phyloP scores from a whole-genome alignment of 2,329 filamentous ascomycete genomes.

The Epichloe gansuensis region DNA sequence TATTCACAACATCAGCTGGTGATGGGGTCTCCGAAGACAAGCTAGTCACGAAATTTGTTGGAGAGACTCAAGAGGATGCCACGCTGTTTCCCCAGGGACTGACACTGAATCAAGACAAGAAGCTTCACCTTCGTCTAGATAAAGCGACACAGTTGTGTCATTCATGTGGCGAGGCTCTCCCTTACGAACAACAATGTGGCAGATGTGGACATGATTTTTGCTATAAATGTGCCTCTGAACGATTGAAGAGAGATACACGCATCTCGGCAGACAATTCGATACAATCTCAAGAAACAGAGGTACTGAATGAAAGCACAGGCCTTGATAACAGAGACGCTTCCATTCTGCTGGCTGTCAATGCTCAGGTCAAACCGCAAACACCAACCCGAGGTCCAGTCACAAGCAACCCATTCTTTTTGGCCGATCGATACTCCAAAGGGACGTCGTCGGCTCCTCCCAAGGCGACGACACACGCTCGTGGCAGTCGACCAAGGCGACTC shows the following conservation, averaged over 20 bases:
- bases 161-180: conserved; percentile 31
- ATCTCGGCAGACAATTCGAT: background rate
- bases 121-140: conserved; percentile 8
- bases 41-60: conserved; percentile 19
- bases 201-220: conserved; percentile 40
- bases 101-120: conserved; percentile 26
- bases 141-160: conserved; percentile 32
- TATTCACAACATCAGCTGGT: background rate
- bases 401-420: conserved; percentile 21
- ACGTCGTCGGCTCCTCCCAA: conserved; percentile 12
- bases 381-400: conserved; percentile 10
- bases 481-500: conserved; percentile 10
- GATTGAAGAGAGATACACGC: conserved; percentile 6
- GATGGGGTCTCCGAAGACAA: background rate
- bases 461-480: conserved; percentile 10
- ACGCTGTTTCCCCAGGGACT: conserved; percentile 28
- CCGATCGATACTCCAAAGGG: conserved; percentile 15
- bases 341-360: no score
- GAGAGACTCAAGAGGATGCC: conserved; percentile 22
- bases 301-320: background rate
- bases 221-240: conserved; percentile 29
- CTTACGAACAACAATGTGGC: conserved; percentile 26
- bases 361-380: background rate
- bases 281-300: background rate
- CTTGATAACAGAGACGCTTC: no score